These are phyloP conservation scores for Porphyrellus cyaneotinctus DNA, from an alignment of 768 basidiomycete genomes.

Conservation along the genomic window DNA sequence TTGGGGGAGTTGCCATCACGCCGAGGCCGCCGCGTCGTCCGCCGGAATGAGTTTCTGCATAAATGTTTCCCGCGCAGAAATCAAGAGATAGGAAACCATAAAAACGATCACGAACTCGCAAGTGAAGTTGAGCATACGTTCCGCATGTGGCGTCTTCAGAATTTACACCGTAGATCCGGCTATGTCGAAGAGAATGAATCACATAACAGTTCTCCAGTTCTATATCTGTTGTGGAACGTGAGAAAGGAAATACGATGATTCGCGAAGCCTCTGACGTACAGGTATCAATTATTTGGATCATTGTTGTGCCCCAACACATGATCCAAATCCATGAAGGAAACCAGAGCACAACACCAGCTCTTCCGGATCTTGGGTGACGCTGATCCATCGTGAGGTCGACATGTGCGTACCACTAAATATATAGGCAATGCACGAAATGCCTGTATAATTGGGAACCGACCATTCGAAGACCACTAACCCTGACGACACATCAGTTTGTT, in stretches of 20 bases:
- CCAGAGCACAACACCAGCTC: too few species aligned
- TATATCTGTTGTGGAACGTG: constrained; percentile 23
- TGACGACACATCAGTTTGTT: too few species aligned
- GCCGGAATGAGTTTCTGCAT: constrained; percentile 24
- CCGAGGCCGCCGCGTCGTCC: constrained; percentile 8
- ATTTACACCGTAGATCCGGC: constrained; percentile 71
- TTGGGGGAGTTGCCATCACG: neutral
- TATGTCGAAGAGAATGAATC: constrained; percentile 57
- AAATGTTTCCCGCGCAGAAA: constrained; percentile 26
- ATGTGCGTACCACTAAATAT: too few species aligned
- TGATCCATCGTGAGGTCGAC: too few species aligned
- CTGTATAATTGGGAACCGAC: too few species aligned
- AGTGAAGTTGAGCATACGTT: neutral
- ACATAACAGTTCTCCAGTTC: constrained; percentile 80
- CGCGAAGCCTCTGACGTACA: constrained; percentile 73
- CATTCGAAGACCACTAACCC: too few species aligned
- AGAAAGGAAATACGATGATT: constrained; percentile 24
- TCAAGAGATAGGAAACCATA: constrained; percentile 23
- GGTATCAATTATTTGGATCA: constrained; percentile 70
- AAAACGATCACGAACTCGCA: constrained; percentile 24
- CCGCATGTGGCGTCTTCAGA: neutral
- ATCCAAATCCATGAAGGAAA: too few species aligned
- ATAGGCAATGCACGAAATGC: too few species aligned
- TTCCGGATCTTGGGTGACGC: too few species aligned
- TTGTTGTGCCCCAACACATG: too few species aligned